Evolutionary conservation across 352 stramenopile genomes (phyloP), one percentile per base, ranked within the genome.

Genomic region (Phytopythium chamaehyphon): DNA sequence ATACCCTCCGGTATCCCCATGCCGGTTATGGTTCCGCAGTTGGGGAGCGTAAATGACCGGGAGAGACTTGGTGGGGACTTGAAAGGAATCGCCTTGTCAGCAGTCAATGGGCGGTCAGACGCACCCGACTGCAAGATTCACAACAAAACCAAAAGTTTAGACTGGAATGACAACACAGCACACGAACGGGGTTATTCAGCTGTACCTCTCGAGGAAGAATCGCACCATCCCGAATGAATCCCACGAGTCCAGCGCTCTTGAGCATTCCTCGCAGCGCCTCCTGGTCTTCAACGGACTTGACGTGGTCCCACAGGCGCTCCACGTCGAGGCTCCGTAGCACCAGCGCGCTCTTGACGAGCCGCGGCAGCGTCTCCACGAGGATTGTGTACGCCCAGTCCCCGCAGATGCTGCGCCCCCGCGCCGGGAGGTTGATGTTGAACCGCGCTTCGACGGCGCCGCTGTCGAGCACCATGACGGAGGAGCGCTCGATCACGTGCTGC

Each of bases 351-450:
- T 83, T 55, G 6, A 98, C 78, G 18, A 98, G 73, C 46, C 73
- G 73, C 2, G 93, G 93, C 10, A 98, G 56, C 18, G 82, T 92
- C 23, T 93, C 72, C 8, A 90, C 75, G 26, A 99, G 82, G 54
- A 98, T 97, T 22, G 94, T 82, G 55, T 86, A 77, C 22, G 93
- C 95, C 69, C 86, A 97, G 23, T 95, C 71, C 36, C 96, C 96
- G 38, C 94, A 94, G 61, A 99, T 98, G 43, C 74, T 94, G 42
- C 96, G 81, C 2, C 96, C 95, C 22, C 88, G 74, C 15, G 96
- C 96, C 6, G 95, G 96, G 31, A 99, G 80, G 48, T 96, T 98
- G 54, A 98, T 90, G 24, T 93, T 98, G 63, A 99, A 97, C 45
- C 97, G 84, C 15, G 81, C 90, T 57, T 97, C 85, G 5, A 99